Conservation (phyloP, 768 basidiomycete species). For the Leccinum obscurum region DNA sequence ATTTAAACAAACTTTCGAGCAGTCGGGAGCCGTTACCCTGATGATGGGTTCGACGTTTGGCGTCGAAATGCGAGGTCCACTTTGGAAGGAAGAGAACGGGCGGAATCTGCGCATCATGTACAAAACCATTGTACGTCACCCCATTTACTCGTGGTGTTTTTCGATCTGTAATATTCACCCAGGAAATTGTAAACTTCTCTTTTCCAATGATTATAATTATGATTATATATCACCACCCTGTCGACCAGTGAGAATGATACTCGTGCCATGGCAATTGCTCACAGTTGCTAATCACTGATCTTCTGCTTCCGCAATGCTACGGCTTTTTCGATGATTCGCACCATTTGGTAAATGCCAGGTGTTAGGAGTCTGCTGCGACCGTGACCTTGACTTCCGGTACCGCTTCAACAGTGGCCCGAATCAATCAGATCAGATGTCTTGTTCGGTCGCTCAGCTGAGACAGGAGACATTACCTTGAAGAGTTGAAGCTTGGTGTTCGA, state of each 20-base stretch:
- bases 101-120: not conserved
- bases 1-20: slow-evolving; percentile 81
- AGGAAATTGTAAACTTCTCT: slow-evolving; percentile 7
- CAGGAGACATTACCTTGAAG: not conserved
- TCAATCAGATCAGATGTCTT: not conserved
- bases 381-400: not conserved
- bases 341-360: not conserved
- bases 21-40: slow-evolving; percentile 28
- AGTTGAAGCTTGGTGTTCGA: not conserved
- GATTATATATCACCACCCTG: not conserved
- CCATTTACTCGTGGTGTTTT: not conserved
- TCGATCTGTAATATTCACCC: not conserved
- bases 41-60: not conserved
- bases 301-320: not conserved
- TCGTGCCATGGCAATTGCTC: not conserved
- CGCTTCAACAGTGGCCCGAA: not conserved
- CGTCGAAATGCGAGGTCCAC: not conserved
- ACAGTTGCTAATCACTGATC: not conserved
- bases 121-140: slow-evolving; percentile 5
- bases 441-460: not conserved
- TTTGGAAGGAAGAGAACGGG: not conserved
- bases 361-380: not conserved
- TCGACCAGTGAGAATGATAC: not conserved
- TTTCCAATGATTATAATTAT: not conserved
- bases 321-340: not conserved